Conservation (phyloP, 2,329 filamentous ascomycete species). For the Botrytis aclada region DNA sequence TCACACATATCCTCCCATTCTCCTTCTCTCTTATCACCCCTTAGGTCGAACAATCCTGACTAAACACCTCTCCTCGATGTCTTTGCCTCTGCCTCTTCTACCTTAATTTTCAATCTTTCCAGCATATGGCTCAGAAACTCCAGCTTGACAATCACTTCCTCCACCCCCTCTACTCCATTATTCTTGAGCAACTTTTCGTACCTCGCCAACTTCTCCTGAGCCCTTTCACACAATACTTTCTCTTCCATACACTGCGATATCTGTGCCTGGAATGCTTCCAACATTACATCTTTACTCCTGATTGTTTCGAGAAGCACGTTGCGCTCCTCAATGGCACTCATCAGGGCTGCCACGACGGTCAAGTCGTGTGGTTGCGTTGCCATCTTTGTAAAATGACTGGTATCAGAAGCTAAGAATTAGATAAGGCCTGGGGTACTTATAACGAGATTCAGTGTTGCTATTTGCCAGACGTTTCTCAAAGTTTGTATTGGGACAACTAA, state of each 20-base stretch:
- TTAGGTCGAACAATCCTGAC: background rate
- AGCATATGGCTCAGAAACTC: no score
- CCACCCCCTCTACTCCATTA: background rate
- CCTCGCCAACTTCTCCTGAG: background rate
- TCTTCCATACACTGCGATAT: background rate
- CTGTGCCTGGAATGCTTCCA: background rate
- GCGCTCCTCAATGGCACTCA: background rate
- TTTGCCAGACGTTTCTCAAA: background rate
- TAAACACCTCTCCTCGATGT: no score
- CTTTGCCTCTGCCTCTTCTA: no score
- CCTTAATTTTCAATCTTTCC: accelerated
- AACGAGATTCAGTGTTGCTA: background rate
- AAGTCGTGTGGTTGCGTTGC: background rate
- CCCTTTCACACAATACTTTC: background rate
- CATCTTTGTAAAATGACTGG: background rate
- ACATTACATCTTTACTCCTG: background rate
- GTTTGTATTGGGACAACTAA: background rate
- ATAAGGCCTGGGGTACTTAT: background rate
- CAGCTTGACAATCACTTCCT: background rate
- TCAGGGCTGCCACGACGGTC: background rate
- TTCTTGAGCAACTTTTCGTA: background rate
- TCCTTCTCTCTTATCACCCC: no score
- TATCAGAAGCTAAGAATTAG: background rate
- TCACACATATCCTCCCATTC: background rate
- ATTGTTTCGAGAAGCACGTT: background rate